Conservation (phyloP, 495 filamentous ascomycete species). For the Chaetomium cochliodes region DNA sequence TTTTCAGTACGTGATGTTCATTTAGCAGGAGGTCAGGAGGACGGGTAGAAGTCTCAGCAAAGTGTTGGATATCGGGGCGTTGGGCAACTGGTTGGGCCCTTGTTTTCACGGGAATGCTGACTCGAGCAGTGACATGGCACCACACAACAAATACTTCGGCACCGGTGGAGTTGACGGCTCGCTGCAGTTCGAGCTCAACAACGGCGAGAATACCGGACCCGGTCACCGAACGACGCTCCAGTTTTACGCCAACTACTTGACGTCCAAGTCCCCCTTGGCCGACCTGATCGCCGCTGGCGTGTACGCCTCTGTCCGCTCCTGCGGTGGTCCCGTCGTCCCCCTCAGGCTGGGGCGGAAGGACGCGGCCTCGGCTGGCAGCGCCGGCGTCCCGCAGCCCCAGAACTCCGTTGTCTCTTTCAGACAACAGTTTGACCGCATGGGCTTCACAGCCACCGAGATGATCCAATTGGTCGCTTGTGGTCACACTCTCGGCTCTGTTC, state of each 20-base stretch:
- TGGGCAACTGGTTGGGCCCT: not conserved
- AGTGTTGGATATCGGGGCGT: no score
- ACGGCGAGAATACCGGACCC: conserved; percentile 58
- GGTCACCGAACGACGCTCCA: conserved; percentile 58
- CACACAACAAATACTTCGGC: conserved; percentile 47
- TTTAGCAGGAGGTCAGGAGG: not conserved
- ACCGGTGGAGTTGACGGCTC: conserved; percentile 61
- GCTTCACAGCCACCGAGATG: conserved; percentile 56
- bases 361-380: conserved; percentile 48
- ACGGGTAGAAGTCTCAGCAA: no score
- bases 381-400: conserved; percentile 59
- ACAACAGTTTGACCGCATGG: conserved; percentile 57
- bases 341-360: conserved; percentile 56
- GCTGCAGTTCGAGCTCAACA: conserved; percentile 56
- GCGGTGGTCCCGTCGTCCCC: conserved; percentile 58
- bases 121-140: conserved; percentile 53
- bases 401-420: conserved; percentile 52
- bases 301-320: conserved; percentile 56
- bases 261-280: conserved; percentile 49
- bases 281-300: conserved; percentile 62
- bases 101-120: not conserved
- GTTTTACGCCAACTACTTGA: conserved; percentile 54
- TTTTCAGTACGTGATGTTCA: conserved; percentile 47
- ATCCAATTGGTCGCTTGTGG: conserved; percentile 62
- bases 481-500: conserved; percentile 61